phyloP scores from a whole-genome alignment of 2,329 filamentous ascomycete species.

The Neonectria neomacrospora region DNA sequence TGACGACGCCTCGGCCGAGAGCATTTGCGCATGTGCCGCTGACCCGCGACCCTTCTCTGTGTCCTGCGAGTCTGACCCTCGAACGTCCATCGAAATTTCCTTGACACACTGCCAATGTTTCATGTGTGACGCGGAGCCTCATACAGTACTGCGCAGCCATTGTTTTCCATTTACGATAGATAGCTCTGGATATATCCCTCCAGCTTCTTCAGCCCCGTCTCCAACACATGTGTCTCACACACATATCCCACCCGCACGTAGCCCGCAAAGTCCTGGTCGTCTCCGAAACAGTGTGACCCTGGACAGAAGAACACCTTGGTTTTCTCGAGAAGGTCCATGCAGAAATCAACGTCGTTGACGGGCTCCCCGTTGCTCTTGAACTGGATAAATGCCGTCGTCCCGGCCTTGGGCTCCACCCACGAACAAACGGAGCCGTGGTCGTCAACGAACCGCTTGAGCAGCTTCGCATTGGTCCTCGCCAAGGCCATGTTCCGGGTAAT shows the following conservation, averaged over 20 bases:
- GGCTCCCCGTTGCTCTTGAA: slow-evolving; percentile 70
- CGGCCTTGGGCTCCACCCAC: slow-evolving; percentile 80
- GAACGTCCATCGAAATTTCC: slow-evolving; percentile 15
- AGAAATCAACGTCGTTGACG: slow-evolving; percentile 79
- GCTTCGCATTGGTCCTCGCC: slow-evolving; percentile 72
- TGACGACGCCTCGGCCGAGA: slow-evolving; percentile 42
- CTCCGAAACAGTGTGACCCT: slow-evolving; percentile 78
- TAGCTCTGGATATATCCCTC: slow-evolving; percentile 51
- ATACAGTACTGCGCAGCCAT: neutral
- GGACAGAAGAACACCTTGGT: slow-evolving; percentile 81
- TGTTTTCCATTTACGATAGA: slow-evolving; percentile 18
- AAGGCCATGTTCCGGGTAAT: slow-evolving; percentile 69
- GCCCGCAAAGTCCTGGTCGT: slow-evolving; percentile 72
- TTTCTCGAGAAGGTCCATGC: slow-evolving; percentile 72
- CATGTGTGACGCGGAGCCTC: slow-evolving; percentile 13
- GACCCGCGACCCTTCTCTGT: slow-evolving; percentile 25
- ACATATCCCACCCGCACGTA: slow-evolving; percentile 84
- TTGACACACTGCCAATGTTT: slow-evolving; percentile 17
- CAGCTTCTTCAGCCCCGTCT: slow-evolving; percentile 68
- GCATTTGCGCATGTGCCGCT: slow-evolving; percentile 28
- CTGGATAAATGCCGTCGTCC: slow-evolving; percentile 81
- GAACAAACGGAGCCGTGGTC: slow-evolving; percentile 71
- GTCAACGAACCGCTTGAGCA: slow-evolving; percentile 75
- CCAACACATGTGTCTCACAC: slow-evolving; percentile 74
- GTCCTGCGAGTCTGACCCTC: neutral